Evolutionary conservation across 768 basidiomycete species (phyloP).

Genomic region (Xanthoconium stramineum): DNA sequence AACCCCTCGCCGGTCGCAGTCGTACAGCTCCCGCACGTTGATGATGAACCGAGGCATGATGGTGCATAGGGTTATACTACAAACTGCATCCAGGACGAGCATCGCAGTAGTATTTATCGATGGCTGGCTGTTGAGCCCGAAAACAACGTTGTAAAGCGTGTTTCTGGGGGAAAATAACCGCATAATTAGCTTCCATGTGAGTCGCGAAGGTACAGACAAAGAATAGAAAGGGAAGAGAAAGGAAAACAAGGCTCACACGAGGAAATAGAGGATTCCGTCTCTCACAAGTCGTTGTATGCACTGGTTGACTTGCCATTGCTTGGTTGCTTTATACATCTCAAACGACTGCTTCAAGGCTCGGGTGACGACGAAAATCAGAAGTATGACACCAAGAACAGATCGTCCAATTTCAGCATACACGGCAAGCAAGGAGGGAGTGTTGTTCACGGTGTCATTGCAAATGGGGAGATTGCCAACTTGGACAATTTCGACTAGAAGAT

Average conservation of each 20-base stretch:
- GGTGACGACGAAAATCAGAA: background rate
- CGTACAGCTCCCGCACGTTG: background rate
- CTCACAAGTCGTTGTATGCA: background rate
- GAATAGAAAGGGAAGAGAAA: no score
- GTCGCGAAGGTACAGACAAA: no score
- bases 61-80: background rate
- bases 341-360: background rate
- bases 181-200: no score
- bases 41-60: slow-evolving; percentile 1
- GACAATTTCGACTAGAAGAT: background rate
- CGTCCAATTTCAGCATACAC: background rate
- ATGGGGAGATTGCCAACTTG: background rate
- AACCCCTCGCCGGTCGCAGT: background rate
- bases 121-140: background rate
- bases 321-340: background rate
- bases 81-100: background rate
- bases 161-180: background rate
- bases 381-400: background rate
- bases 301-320: background rate
- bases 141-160: background rate
- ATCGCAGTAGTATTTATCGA: background rate
- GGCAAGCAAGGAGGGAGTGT: background rate
- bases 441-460: background rate
- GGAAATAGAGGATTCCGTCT: background rate
- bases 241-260: background rate